Percentiles rank a stretch among this genome's conserved stretches.
phyloP scores from a whole-genome alignment of 75 land plant genomes.

The Ceratopteris richardii region DNA sequence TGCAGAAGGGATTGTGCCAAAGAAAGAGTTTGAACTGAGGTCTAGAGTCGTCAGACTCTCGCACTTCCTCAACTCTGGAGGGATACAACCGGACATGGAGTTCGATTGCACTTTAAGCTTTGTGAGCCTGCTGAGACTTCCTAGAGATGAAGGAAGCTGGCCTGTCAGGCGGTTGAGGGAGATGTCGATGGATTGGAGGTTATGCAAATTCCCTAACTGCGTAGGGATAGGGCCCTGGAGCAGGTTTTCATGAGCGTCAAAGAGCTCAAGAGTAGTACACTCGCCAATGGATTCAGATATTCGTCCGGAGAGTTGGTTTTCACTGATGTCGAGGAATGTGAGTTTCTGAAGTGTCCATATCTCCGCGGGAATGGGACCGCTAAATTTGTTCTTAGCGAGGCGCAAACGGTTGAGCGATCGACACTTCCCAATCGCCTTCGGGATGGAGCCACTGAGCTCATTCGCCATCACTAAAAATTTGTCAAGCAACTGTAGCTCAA shows the following conservation, averaged over 20 bases:
- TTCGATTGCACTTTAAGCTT: constrained; percentile 36
- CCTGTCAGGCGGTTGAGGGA: constrained; percentile 53
- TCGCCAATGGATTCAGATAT: constrained; percentile 27
- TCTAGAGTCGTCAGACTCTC: constrained; percentile 38
- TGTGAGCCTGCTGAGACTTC: constrained; percentile 16
- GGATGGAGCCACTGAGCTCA: constrained; percentile 25
- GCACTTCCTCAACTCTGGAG: constrained; percentile 39
- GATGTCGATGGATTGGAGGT: constrained; percentile 34
- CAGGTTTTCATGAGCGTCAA: constrained; percentile 23
- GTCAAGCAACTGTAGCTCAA: constrained; percentile 46
- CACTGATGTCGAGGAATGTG: constrained; percentile 32
- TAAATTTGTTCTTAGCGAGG: too few relatives aligned
- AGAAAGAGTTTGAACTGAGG: constrained; percentile 27
- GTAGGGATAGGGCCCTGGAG: constrained; percentile 23
- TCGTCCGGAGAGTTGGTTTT: constrained; percentile 28
- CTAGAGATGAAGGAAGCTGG: constrained; percentile 37
- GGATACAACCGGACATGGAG: constrained; percentile 45
- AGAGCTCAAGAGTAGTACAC: constrained; percentile 20
- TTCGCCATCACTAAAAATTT: constrained; percentile 56
- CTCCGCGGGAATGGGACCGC: constrained; percentile 16
- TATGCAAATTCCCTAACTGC: constrained; percentile 15
- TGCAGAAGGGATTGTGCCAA: constrained; percentile 28
- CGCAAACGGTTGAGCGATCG: constrained; percentile 8
- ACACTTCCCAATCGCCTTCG: constrained; percentile 20
- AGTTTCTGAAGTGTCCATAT: constrained; percentile 21